Conservation (phyloP, 495 filamentous ascomycete species). For the Xylaria palmicola region DNA sequence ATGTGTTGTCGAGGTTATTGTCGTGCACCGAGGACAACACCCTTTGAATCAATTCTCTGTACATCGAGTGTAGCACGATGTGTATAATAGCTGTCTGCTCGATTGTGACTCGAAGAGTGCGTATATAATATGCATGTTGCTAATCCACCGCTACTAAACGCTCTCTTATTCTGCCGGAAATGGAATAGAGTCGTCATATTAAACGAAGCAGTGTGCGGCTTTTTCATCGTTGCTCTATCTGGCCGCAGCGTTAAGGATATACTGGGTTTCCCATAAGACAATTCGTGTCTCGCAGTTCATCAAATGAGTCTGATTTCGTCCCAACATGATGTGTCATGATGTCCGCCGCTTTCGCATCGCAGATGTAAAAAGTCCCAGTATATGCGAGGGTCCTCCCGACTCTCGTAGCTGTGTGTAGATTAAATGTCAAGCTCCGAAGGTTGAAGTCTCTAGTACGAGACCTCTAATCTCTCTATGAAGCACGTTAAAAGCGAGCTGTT, state of each 20-base stretch:
- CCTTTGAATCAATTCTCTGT: neutral
- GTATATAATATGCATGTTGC: conserved; percentile 16
- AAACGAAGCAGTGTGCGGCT: neutral
- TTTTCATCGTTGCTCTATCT: neutral
- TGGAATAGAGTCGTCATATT: neutral
- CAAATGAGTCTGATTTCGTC: neutral
- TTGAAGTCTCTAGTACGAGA: neutral
- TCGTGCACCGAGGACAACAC: neutral
- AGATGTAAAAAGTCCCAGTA: too few relatives aligned
- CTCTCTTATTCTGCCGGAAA: neutral
- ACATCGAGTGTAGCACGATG: neutral
- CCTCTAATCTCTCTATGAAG: neutral
- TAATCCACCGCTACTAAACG: conserved; percentile 7
- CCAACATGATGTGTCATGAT: neutral
- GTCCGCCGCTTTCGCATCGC: too few relatives aligned
- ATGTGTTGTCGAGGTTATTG: neutral
- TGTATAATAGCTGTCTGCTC: neutral
- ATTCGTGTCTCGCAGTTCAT: neutral
- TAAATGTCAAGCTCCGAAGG: neutral
- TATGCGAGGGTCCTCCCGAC: neutral
- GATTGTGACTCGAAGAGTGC: conserved; percentile 10
- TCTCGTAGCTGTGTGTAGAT: neutral
- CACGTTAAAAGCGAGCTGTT: neutral
- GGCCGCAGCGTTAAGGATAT: neutral
- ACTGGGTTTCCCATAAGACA: neutral